Evolutionary conservation across 805 yeast species (phyloP).

Genomic region (Metschnikowia similis): DNA sequence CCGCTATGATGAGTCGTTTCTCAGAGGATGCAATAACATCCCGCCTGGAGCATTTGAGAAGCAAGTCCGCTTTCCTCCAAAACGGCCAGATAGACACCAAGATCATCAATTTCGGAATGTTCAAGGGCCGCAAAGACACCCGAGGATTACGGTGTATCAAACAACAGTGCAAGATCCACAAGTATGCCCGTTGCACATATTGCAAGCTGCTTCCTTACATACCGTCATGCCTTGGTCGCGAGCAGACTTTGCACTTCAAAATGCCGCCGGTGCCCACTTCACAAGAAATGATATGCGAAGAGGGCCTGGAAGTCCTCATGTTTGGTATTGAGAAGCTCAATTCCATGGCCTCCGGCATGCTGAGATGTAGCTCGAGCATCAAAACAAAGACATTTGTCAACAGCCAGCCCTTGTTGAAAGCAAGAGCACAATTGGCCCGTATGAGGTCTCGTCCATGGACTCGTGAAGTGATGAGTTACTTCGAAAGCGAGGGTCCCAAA

Average conservation of each 20-base stretch:
- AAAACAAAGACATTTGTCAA: constrained; percentile 1
- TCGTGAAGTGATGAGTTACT: constrained; percentile 5
- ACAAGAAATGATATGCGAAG: not conserved
- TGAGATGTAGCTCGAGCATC: not conserved
- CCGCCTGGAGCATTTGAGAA: not conserved
- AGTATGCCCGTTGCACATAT: constrained; percentile 9
- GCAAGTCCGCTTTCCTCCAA: not conserved
- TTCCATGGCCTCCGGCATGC: not conserved
- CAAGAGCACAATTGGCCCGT: constrained; percentile 9
- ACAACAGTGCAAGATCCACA: constrained; percentile 10
- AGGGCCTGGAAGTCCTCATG: not conserved
- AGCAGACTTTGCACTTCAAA: not conserved
- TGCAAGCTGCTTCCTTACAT: constrained; percentile 16
- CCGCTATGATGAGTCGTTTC: not conserved
- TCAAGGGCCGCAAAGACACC: constrained; percentile 20
- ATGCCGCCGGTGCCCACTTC: not conserved
- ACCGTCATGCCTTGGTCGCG: constrained; percentile 10
- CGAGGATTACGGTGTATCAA: constrained; percentile 18
- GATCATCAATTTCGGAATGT: constrained; percentile 15
- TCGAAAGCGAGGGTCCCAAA: constrained; percentile 6
- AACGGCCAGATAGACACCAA: not conserved
- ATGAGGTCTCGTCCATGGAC: constrained; percentile 10
- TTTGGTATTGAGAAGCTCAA: not conserved
- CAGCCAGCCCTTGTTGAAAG: constrained; percentile 11
- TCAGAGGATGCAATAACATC: not conserved